Evolutionary conservation across 495 filamentous ascomycete species (phyloP).

Genomic region (Talaromyces wortmannii): DNA sequence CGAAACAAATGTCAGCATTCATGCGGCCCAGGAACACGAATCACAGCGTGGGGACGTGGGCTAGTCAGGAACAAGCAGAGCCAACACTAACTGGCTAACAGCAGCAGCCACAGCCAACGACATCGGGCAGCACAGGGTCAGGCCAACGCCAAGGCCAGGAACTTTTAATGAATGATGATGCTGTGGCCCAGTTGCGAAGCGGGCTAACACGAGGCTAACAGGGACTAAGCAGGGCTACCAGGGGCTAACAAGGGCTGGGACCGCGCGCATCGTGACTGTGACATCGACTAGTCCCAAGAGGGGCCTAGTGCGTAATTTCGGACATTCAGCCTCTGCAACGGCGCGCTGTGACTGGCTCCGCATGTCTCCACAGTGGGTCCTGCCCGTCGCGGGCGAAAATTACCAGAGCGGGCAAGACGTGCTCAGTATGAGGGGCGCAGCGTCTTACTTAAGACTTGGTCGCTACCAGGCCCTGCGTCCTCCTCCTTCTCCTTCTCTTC

Average conservation of each 20-base stretch:
- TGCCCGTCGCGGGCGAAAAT: not conserved
- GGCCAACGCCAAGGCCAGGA: too few relatives aligned
- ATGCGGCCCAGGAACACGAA: too few relatives aligned
- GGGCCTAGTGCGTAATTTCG: not conserved
- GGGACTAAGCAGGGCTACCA: too few relatives aligned
- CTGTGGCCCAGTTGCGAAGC: too few relatives aligned
- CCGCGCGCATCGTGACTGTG: not conserved
- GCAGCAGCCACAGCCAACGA: too few relatives aligned
- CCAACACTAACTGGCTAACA: too few relatives aligned
- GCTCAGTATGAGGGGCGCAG: not conserved
- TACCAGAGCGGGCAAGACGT: not conserved
- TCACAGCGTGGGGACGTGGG: too few relatives aligned
- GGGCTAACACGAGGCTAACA: too few relatives aligned
- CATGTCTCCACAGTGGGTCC: not conserved
- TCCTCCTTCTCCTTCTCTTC: slow-evolving; percentile 14
- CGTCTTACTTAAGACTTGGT: not conserved
- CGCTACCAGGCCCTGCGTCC: slow-evolving; percentile 4
- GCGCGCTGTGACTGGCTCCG: not conserved
- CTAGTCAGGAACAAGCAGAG: too few relatives aligned
- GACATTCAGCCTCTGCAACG: not conserved
- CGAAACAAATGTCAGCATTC: too few relatives aligned
- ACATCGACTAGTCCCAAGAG: not conserved
- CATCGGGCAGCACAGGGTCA: too few relatives aligned
- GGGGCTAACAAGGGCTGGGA: not conserved
- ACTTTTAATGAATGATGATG: too few relatives aligned